Base-by-base conservation (phyloP, 2,329 filamentous ascomycete species). In the Kalmusia sp. region DNA sequence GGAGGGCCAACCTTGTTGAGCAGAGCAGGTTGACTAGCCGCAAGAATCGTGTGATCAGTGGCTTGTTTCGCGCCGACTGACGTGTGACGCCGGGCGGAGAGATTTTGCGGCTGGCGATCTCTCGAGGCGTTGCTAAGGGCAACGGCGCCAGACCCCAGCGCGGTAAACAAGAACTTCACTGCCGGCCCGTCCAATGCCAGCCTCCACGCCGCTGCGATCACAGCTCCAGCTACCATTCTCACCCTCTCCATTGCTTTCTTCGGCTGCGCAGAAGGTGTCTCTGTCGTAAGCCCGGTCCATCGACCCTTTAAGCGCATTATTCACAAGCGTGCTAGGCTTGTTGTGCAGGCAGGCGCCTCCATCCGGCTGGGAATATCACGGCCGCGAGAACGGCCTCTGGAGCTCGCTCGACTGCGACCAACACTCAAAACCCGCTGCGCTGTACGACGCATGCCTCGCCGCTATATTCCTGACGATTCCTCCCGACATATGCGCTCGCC, bases 161-260 rank as follows among this genome's bases (percentile, higher is more conserved):
- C 52, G 31, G 58, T 66, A 65, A 69, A 70, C 67, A 68, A 59
- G 47, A 39, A 44, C 14, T 43, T 45, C 54, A 52, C 54, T 58
- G 54, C 60, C 43, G 51, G 52, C 49, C 57, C 49, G 52, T 58
- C 61, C 63, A 60, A 60, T 61, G 65, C 59, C 68, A 63, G 57
- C 55, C 39, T 58, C 61, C 49, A 52, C 63, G 63, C 66, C 60
- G 63, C 59, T 34, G 53, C 62, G 59, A 50, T 62, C 44, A 55
- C 54, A 51, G 51, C 57, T 58, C 61, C 46, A 57, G 50, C 55
- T 61, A 54, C 54, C 54, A 53, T 49, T 58, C 54, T 55, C 61
- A 49, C 64, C 68, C 69, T 68, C 62, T 64, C 59, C 65, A 62
- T 65, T 68, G 54, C 64, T 58, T 70, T 71, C 64, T 67, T 64